Percentiles rank a stretch among this genome's conserved stretches.
Evolutionary conservation across 2,329 filamentous ascomycete species (phyloP).

Genomic region (Macrophomina pseudophaseolina): DNA sequence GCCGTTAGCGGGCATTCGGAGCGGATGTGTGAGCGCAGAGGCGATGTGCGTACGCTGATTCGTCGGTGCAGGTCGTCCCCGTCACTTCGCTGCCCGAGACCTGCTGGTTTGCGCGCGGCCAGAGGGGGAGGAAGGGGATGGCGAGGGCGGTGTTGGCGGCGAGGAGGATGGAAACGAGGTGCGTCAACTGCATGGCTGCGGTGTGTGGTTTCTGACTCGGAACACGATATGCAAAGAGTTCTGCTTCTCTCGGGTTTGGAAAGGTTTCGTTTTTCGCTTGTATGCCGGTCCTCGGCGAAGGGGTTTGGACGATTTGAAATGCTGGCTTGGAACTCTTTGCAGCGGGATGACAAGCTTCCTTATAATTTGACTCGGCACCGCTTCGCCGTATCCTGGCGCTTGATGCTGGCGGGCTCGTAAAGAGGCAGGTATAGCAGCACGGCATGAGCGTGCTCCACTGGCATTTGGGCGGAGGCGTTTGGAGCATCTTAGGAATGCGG

Average conservation of each 20-base stretch:
- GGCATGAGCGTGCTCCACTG: slow-evolving; percentile 5
- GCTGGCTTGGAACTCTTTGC: not conserved
- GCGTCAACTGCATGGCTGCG: slow-evolving; percentile 10
- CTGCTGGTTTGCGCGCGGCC: slow-evolving; percentile 28
- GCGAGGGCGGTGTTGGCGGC: slow-evolving; percentile 1
- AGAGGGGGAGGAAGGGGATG: slow-evolving; percentile 11
- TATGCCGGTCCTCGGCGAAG: not conserved
- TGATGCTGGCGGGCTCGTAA: too few species aligned
- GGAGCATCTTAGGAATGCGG: not conserved
- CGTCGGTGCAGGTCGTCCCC: slow-evolving; percentile 40
- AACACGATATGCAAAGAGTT: not conserved
- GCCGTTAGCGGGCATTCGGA: not conserved
- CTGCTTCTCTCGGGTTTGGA: not conserved
- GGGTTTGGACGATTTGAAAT: not conserved
- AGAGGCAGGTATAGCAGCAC: not conserved
- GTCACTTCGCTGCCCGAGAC: slow-evolving; percentile 38
- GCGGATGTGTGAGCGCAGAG: not conserved
- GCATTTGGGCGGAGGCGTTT: not conserved
- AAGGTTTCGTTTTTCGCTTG: not conserved
- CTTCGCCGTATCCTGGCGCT: not conserved
- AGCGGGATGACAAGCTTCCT: not conserved
- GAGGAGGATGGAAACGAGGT: slow-evolving; percentile 6
- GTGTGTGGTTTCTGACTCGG: not conserved
- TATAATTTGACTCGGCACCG: not conserved
- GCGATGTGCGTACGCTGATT: slow-evolving; percentile 32